phyloP scores from a whole-genome alignment of 345 rosid genomes.

The Eucalyptus albens region DNA sequence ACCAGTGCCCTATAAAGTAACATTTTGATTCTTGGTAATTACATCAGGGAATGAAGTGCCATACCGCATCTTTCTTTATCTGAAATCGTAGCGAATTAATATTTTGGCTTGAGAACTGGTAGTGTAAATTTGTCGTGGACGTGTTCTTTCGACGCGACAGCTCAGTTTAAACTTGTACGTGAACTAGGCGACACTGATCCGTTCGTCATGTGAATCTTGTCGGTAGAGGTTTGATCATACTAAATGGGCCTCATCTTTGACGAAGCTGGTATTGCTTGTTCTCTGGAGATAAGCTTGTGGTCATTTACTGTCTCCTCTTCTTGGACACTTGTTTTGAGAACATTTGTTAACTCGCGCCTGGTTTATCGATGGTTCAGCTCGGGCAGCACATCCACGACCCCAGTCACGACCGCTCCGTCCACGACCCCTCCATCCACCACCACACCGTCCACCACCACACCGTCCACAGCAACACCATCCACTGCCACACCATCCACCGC shows the following conservation, averaged over 20 bases:
- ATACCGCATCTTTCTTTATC: background rate
- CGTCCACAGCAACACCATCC: slow-evolving; percentile 1
- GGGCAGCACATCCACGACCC: background rate
- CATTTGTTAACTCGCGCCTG: background rate
- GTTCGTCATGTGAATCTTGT: background rate
- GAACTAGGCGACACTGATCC: background rate
- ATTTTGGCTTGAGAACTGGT: background rate
- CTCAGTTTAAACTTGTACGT: background rate
- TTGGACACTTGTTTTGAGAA: background rate
- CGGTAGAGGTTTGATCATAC: background rate
- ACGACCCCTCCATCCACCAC: too few relatives aligned
- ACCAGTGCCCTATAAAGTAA: background rate
- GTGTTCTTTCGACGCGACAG: background rate
- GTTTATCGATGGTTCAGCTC: background rate
- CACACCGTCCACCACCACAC: background rate
- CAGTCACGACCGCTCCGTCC: too few relatives aligned
- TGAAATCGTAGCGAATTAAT: background rate
- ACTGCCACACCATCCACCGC: background rate
- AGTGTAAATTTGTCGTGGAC: background rate
- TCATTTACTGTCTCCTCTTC: background rate
- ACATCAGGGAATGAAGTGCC: background rate
- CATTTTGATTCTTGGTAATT: background rate
- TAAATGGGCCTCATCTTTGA: background rate
- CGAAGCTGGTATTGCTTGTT: background rate
- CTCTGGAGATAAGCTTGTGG: background rate